A percentile compares a stretch with the other conserved stretches of the same genome.
phyloP scores from a whole-genome alignment of 2,329 filamentous ascomycete genomes.

The Hysterium pulicare region DNA sequence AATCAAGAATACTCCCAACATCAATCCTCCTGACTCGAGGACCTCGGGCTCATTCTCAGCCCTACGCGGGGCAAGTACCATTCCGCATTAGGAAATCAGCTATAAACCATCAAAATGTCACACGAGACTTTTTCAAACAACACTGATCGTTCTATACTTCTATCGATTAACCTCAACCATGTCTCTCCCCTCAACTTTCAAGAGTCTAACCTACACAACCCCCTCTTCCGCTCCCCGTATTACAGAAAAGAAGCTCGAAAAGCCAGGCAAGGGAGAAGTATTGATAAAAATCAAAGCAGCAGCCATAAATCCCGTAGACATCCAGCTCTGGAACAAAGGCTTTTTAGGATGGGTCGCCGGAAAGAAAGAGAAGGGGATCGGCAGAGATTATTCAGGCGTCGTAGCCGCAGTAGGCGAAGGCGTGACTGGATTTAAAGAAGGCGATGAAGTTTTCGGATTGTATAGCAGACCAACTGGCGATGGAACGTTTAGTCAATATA shows the following conservation, averaged over 20 bases:
- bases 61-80: too few species aligned
- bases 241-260: constrained; percentile 14
- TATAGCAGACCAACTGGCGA: constrained; percentile 12
- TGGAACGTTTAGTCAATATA: constrained; percentile 26
- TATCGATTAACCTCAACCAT: neutral
- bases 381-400: constrained; percentile 45
- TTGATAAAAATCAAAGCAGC: constrained; percentile 43
- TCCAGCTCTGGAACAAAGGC: constrained; percentile 34
- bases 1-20: too few species aligned
- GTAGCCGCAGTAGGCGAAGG: constrained; percentile 31
- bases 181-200: constrained; percentile 19
- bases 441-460: constrained; percentile 36
- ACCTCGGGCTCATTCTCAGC: too few species aligned
- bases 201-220: constrained; percentile 23
- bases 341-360: constrained; percentile 25
- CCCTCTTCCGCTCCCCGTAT: constrained; percentile 23
- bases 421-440: constrained; percentile 22
- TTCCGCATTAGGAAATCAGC: too few species aligned
- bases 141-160: too few species aligned
- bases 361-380: constrained; percentile 36
- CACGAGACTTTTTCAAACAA: too few species aligned
- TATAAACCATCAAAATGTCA: too few species aligned
- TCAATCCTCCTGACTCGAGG: too few species aligned
- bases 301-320: constrained; percentile 46
- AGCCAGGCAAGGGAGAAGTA: constrained; percentile 20